A percentile compares a stretch with the other conserved stretches of the same genome.
Evolutionary conservation across 1,284 basidiomycete species (phyloP).

Genomic region (Sporisorium graminicola): DNA sequence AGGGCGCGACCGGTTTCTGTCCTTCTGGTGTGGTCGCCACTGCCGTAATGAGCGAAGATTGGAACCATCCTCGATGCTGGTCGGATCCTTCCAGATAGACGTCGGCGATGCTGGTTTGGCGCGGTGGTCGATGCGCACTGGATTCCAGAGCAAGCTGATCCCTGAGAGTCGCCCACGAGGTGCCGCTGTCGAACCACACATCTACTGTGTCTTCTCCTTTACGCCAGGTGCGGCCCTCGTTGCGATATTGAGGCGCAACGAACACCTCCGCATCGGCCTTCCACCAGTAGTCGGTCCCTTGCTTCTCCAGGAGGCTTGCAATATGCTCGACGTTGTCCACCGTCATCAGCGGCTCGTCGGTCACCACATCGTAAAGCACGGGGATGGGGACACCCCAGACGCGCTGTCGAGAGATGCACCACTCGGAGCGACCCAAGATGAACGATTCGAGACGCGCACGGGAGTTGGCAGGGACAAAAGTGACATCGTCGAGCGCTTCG

Average conservation of each 20-base stretch:
- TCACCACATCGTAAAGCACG: slow-evolving; percentile 80
- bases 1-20: slow-evolving; percentile 74
- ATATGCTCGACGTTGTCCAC: slow-evolving; percentile 81
- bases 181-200: slow-evolving; percentile 99
- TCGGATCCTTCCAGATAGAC: slow-evolving; percentile 95
- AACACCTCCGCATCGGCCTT: slow-evolving; percentile 86
- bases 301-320: slow-evolving; percentile 78
- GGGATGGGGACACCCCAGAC: slow-evolving; percentile 99
- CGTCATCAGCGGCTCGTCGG: slow-evolving; percentile 77
- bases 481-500: slow-evolving; percentile 78
- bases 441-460: slow-evolving; percentile 81
- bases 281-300: slow-evolving; percentile 92
- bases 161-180: slow-evolving; percentile 87
- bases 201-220: slow-evolving; percentile 92
- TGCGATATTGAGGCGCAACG: slow-evolving; percentile 61
- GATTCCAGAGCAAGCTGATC: slow-evolving; percentile 62
- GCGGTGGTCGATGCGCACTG: not conserved
- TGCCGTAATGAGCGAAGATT: slow-evolving; percentile 89
- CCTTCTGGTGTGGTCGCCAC: slow-evolving; percentile 72
- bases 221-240: slow-evolving; percentile 39
- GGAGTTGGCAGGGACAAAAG: slow-evolving; percentile 78
- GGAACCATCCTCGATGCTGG: slow-evolving; percentile 99
- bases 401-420: slow-evolving; percentile 98
- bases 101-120: slow-evolving; percentile 75
- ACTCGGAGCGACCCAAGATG: slow-evolving; percentile 88